Conservation (phyloP, 2,329 filamentous ascomycete species). For the Fusarium equiseti region DNA sequence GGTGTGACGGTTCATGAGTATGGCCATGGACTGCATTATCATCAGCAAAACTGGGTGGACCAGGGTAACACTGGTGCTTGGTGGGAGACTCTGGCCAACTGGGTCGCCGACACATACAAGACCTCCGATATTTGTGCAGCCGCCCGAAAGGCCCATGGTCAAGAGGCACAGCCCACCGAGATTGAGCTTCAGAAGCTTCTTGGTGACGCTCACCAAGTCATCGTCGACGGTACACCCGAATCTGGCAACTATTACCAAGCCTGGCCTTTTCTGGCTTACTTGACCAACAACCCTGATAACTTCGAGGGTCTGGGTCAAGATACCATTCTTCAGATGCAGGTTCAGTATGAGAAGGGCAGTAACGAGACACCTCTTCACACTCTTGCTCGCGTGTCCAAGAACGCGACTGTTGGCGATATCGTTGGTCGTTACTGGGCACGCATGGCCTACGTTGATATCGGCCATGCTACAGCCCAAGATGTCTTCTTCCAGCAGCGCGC, state of each 20-base stretch:
- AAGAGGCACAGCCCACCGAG: slow-evolving; percentile 52
- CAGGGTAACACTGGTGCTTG: slow-evolving; percentile 61
- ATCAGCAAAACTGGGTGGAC: slow-evolving; percentile 58
- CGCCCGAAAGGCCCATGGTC: slow-evolving; percentile 53
- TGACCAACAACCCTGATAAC: slow-evolving; percentile 62
- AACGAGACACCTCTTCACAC: slow-evolving; percentile 64
- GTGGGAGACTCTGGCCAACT: slow-evolving; percentile 66
- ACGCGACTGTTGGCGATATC: slow-evolving; percentile 54
- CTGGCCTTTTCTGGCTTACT: slow-evolving; percentile 63
- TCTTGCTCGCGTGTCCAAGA: slow-evolving; percentile 55
- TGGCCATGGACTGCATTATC: slow-evolving; percentile 62
- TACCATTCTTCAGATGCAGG: slow-evolving; percentile 58
- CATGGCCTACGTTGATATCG: slow-evolving; percentile 66
- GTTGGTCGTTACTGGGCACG: slow-evolving; percentile 64
- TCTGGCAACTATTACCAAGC: slow-evolving; percentile 64
- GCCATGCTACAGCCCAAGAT: slow-evolving; percentile 56
- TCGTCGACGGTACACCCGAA: slow-evolving; percentile 59
- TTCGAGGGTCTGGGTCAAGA: slow-evolving; percentile 56
- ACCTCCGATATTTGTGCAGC: slow-evolving; percentile 59
- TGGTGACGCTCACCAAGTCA: slow-evolving; percentile 60
- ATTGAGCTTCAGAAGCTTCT: slow-evolving; percentile 61
- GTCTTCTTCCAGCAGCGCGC: slow-evolving; percentile 53
- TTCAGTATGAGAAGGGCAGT: slow-evolving; percentile 57
- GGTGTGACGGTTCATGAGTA: slow-evolving; percentile 63
- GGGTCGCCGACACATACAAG: slow-evolving; percentile 62